Percentiles rank a stretch among this genome's conserved stretches.
phyloP scores from a whole-genome alignment of 495 filamentous ascomycete genomes.

The Hypomontagnella submonticulosa region DNA sequence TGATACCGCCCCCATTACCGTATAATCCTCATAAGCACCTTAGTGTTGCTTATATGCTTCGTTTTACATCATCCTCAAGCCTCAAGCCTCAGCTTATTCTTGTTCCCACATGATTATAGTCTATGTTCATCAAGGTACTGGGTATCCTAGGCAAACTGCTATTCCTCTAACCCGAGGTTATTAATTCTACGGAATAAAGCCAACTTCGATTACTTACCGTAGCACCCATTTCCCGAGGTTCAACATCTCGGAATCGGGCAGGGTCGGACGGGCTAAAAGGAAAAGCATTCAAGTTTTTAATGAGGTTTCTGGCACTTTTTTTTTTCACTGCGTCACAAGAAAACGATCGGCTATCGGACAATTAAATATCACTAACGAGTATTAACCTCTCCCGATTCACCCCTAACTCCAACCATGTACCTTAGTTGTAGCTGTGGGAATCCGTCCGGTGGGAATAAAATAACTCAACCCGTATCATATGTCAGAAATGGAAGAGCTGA shows the following conservation, averaged over 20 bases:
- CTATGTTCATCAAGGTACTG: background rate
- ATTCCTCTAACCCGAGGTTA: slow-evolving; percentile 35
- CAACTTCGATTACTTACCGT: slow-evolving; percentile 14
- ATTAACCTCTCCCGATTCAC: slow-evolving; percentile 9
- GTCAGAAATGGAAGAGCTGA: slow-evolving; percentile 2
- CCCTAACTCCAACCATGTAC: slow-evolving; percentile 9
- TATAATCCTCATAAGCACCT: background rate
- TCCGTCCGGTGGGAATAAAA: slow-evolving; percentile 24
- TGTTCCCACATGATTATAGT: background rate
- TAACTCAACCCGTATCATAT: slow-evolving; percentile 29
- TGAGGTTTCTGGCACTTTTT: slow-evolving; percentile 10
- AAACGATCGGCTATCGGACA: slow-evolving; percentile 4
- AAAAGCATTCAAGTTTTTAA: slow-evolving; percentile 12
- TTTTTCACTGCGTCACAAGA: slow-evolving; percentile 3
- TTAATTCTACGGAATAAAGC: slow-evolving; percentile 29
- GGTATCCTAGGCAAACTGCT: too few species aligned
- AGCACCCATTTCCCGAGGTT: slow-evolving; percentile 37
- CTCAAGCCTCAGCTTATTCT: too few species aligned
- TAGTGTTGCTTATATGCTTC: background rate
- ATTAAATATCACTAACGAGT: slow-evolving; percentile 18
- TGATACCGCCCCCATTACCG: slow-evolving; percentile 20
- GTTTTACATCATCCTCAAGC: slow-evolving; percentile 8
- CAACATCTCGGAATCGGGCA: slow-evolving; percentile 34
- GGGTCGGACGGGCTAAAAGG: slow-evolving; percentile 39
- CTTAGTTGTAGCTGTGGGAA: background rate